These are phyloP conservation scores for Sarocladium brachiariae DNA, from an alignment of 2,329 filamentous ascomycete genomes.

Conservation along the genomic window DNA sequence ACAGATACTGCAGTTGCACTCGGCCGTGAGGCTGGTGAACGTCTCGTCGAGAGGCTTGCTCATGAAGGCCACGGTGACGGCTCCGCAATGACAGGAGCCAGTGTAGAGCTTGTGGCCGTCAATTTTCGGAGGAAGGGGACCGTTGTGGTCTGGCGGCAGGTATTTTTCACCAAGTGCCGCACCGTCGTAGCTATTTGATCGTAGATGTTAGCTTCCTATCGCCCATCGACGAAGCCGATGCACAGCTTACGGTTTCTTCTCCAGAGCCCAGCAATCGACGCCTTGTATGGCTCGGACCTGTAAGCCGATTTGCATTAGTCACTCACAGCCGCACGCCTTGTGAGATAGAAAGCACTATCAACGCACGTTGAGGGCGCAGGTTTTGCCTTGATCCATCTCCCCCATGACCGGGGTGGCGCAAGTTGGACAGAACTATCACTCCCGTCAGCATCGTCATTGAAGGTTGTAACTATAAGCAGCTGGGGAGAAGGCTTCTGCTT, in stretches of 20 bases:
- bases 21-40: conserved; percentile 20
- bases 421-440: conserved; percentile 40
- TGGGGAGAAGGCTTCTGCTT: neutral
- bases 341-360: neutral
- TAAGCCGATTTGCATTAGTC: neutral
- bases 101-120: conserved; percentile 35
- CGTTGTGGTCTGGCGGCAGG: conserved; percentile 29
- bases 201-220: conserved; percentile 18
- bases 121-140: conserved; percentile 30
- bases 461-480: neutral
- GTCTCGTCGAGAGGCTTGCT: conserved; percentile 30
- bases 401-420: conserved; percentile 40
- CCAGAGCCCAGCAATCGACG: conserved; percentile 33
- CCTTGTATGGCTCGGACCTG: conserved; percentile 37
- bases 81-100: conserved; percentile 48
- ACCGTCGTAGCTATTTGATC: conserved; percentile 25
- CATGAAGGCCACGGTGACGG: conserved; percentile 35
- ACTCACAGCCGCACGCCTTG: too few relatives aligned
- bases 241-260: conserved; percentile 27
- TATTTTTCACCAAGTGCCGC: conserved; percentile 24
- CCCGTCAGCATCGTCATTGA: neutral
- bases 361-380: neutral
- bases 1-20: conserved; percentile 48
- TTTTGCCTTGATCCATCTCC: conserved; percentile 3
- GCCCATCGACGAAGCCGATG: neutral